These are phyloP conservation scores for Penicillium fuscoglaucum DNA, from an alignment of 2,329 filamentous ascomycete species.

Conservation along the genomic window DNA sequence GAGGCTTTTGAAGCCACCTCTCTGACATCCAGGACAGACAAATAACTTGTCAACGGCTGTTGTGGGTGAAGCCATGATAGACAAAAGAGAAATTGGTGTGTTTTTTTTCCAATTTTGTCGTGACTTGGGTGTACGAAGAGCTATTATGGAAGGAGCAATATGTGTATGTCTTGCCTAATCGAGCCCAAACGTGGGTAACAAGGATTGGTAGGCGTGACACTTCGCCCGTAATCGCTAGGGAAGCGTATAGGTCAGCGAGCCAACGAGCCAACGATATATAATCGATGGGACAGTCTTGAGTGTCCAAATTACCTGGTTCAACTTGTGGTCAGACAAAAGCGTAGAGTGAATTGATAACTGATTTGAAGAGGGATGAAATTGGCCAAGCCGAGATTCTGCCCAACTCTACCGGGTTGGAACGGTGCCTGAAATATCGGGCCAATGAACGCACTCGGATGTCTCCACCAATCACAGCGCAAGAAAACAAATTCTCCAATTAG, in stretches of 20 bases:
- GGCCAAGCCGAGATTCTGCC: conserved; percentile 2
- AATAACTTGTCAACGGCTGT: conserved; percentile 2
- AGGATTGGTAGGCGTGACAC: background rate
- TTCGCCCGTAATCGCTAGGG: background rate
- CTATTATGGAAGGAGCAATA: background rate
- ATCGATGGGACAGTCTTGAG: background rate
- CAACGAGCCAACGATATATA: background rate
- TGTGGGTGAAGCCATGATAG: conserved; percentile 2
- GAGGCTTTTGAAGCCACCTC: conserved; percentile 4
- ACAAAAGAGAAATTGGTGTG: background rate
- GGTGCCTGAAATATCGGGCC: background rate
- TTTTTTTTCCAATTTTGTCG: background rate
- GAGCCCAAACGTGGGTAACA: background rate
- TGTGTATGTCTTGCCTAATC: conserved; percentile 2
- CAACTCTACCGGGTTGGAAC: background rate
- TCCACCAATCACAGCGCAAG: background rate
- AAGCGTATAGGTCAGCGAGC: background rate
- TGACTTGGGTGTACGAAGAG: background rate
- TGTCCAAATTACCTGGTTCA: background rate
- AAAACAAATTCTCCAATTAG: background rate
- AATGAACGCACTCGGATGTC: background rate
- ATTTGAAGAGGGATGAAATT: background rate
- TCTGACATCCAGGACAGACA: conserved; percentile 8
- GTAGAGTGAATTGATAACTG: background rate
- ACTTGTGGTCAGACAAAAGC: background rate